Percentiles rank a stretch among this genome's conserved stretches.
Evolutionary conservation across 768 basidiomycete genomes (phyloP).

Genomic region (Mycena chlorophos): DNA sequence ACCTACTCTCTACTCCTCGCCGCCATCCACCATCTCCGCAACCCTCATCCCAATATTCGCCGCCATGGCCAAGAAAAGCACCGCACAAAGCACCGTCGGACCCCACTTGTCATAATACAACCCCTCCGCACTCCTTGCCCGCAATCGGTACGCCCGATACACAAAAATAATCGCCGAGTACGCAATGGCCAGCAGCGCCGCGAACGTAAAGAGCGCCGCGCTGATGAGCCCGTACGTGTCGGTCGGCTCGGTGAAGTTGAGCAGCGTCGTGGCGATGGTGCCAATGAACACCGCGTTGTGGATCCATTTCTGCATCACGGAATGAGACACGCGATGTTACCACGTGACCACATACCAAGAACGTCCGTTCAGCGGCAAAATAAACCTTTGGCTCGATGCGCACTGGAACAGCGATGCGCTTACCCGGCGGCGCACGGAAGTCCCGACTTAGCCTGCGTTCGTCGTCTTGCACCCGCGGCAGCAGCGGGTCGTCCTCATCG

Average conservation of each 20-base stretch:
- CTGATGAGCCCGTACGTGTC: slow-evolving; percentile 81
- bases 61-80: slow-evolving; percentile 67
- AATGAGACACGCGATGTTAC: slow-evolving; percentile 5
- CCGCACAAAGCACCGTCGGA: slow-evolving; percentile 70
- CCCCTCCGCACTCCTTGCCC: slow-evolving; percentile 71
- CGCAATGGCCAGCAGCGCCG: slow-evolving; percentile 84
- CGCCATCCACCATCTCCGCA: slow-evolving; percentile 46
- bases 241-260: slow-evolving; percentile 78
- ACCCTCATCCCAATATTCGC: slow-evolving; percentile 75
- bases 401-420: slow-evolving; percentile 91
- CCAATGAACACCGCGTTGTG: slow-evolving; percentile 86
- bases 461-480: slow-evolving; percentile 56
- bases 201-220: slow-evolving; percentile 84
- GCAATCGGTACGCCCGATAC: slow-evolving; percentile 68
- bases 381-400: slow-evolving; percentile 98
- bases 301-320: slow-evolving; percentile 73
- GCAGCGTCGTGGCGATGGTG: slow-evolving; percentile 83
- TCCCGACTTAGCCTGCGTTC: slow-evolving; percentile 16
- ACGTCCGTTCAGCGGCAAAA: slow-evolving; percentile 94
- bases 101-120: slow-evolving; percentile 90
- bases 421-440: slow-evolving; percentile 69
- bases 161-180: slow-evolving; percentile 85
- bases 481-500: slow-evolving; percentile 49
- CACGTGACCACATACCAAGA: slow-evolving; percentile 63
- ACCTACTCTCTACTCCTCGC: neutral